Evolutionary conservation across 2,329 filamentous ascomycete species (phyloP), one percentile per base, ranked within the genome.

Genomic region (Mycosphaerelloides madeirae): DNA sequence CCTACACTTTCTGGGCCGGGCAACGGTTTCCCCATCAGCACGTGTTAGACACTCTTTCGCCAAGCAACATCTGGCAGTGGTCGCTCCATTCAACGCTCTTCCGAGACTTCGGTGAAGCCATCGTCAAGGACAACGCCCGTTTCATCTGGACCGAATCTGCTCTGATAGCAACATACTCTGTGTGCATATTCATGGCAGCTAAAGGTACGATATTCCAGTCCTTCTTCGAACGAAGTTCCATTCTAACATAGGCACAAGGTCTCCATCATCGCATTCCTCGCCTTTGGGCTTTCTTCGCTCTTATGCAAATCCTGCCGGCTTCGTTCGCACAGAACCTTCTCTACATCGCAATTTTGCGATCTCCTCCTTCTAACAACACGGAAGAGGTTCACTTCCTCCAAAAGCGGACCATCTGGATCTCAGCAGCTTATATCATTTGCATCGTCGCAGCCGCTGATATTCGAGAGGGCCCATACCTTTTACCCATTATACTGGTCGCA

Each of bases 301-400:
- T 66, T 6, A 49, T 48, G n/a, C 61, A 65, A 45, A 65, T 65
- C 20, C 43, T 66, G 15, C 62, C 62, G 1, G 57, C 63, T 8
- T 63, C 61, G 1, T 66, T 65, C 41, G 49, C 58, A 3, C 60
- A 60, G 41, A 63, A 63, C 22, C 46, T 66, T 8, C 61, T 65
- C 46, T 63, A 60, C 38, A 32, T 65, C n/a, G 58, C 59, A 8
- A 35, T 63, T 11, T 44, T 62, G 15, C 45, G 51, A 11, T 45
- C 50, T 6, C 35, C 48, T 15, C 35, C 7, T 9, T 20, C 14
- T 1, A n/a, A n/a, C 31, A n/a, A 12, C 15, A 13, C 12, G 11
- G 15, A 16, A n/a, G 19, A 5, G 5, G 16, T 38, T 15, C 19
- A 3, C 12, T 3, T 38, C 13, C 6, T 6, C 12, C 13, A 14